phyloP scores from a whole-genome alignment of 139 green algal genomes.

The Chlorella sp. region DNA sequence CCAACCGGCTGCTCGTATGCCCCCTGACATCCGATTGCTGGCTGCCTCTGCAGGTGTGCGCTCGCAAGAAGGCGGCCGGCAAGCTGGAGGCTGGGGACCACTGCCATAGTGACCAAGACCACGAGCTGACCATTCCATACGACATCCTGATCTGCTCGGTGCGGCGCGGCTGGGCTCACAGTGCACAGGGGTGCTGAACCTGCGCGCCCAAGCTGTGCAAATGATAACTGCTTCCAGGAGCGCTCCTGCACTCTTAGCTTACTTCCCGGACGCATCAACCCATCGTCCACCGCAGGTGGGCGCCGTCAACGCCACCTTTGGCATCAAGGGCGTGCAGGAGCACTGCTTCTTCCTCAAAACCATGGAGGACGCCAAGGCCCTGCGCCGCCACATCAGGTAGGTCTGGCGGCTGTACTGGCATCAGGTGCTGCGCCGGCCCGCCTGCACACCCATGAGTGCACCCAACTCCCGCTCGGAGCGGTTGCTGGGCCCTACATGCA shows the following conservation, averaged over 20 bases:
- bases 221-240: no score
- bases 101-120: neutral
- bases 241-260: no score
- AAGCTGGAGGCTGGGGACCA: neutral
- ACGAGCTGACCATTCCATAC: neutral
- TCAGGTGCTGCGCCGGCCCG: no score
- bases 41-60: neutral
- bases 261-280: no score
- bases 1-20: no score
- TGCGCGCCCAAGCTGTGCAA: no score
- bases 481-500: no score
- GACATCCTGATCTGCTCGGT: conserved; percentile 15
- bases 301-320: conserved; percentile 67
- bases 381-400: conserved; percentile 47
- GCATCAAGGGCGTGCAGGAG: conserved; percentile 63
- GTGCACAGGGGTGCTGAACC: no score
- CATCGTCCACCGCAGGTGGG: conserved; percentile 30
- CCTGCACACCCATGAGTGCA: no score
- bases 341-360: conserved; percentile 74
- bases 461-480: no score
- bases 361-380: conserved; percentile 43
- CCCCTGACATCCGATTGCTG: neutral
- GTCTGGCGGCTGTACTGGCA: neutral
- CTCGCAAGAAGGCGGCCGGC: neutral
- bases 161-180: neutral